Evolutionary conservation across 2,329 filamentous ascomycete genomes (phyloP), one percentile per base, ranked within the genome.

Genomic region (Metarhizium robertsii): DNA sequence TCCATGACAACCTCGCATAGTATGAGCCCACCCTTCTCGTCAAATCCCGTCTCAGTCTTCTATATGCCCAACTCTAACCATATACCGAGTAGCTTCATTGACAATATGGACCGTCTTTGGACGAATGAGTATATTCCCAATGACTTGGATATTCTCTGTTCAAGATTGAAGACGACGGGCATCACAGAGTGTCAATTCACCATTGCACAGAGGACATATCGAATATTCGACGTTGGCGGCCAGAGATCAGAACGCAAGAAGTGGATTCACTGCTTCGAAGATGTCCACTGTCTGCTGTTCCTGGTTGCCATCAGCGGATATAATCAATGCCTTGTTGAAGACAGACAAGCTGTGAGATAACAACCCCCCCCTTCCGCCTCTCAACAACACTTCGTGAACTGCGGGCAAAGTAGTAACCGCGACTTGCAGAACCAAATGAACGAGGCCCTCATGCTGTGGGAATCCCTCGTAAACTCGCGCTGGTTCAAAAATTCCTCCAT

Each of bases 261-360:
- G 84, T 96, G 92, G 92, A 96, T 96, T 65, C 92, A 96, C 78
- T 96, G 92, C 77, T 96, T 96, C 69, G 91, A 96, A 70, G 92
- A 94, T 61, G 91, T 96, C 59, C 91, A 94, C 66, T 92, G 90
- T 62, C 79, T 97, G 54, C 78, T 97, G 42, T 97, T 97, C 74
- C 81, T 97, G 62, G 92, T 96, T 53, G 92, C 92, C 50, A 92
- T 97, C 64, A 96, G 91, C 61, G 92, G 92, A 58, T 97, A 96
- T 70, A 92, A 97, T 68, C 94, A 97, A 71, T 95, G 92, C 66
- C 76, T 97, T 50, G 90, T 96, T 3, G 92, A 97, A 74, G 92
- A 97, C 70, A 92, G 45, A 2, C 16, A 29, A 16, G 45, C 45
- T 11, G 45, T 48, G 45, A 48, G 45, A 29, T 25, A 25, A 25